A percentile compares a stretch with the other conserved stretches of the same genome.
Evolutionary conservation across 495 filamentous ascomycete species (phyloP).

Genomic region (Choiromyces venosus): DNA sequence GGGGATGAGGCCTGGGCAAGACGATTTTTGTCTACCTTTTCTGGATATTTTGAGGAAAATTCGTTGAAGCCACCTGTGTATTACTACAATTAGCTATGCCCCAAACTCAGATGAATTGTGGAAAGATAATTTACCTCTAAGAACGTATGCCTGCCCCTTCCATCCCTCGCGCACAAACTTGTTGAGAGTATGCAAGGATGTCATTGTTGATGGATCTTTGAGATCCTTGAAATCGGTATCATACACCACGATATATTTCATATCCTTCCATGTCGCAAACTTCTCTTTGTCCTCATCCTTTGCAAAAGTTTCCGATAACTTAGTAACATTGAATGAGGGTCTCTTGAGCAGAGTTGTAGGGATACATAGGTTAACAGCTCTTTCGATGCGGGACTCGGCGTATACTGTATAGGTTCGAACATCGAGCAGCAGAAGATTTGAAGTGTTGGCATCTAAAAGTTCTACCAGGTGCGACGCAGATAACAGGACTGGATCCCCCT

Average conservation of each 20-base stretch:
- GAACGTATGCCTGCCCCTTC: constrained; percentile 63
- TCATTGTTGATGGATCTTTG: constrained; percentile 65
- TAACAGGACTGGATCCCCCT: constrained; percentile 53
- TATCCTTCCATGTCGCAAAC: constrained; percentile 70
- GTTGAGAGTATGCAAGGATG: constrained; percentile 77
- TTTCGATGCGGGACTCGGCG: constrained; percentile 63
- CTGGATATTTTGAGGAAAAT: constrained; percentile 49
- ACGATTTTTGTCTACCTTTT: constrained; percentile 49
- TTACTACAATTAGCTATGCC: constrained; percentile 11
- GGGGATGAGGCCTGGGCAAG: constrained; percentile 47
- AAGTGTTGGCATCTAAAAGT: constrained; percentile 51
- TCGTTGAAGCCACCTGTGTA: constrained; percentile 50
- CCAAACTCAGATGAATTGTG: constrained; percentile 30
- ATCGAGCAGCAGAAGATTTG: constrained; percentile 72
- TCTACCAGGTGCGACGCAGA: constrained; percentile 59
- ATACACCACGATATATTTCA: constrained; percentile 77
- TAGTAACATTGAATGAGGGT: constrained; percentile 83
- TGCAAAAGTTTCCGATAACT: constrained; percentile 81
- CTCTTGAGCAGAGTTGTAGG: constrained; percentile 90
- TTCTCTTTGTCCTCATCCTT: constrained; percentile 62
- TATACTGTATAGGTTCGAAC: constrained; percentile 82
- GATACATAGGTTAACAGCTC: constrained; percentile 87
- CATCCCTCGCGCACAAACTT: constrained; percentile 87
- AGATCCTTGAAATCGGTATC: constrained; percentile 67
- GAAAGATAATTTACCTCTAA: constrained; percentile 49